A percentile compares a stretch with the other conserved stretches of the same genome.
Conservation (phyloP, 106 monocot species). For the Apostasia ramifera region DNA sequence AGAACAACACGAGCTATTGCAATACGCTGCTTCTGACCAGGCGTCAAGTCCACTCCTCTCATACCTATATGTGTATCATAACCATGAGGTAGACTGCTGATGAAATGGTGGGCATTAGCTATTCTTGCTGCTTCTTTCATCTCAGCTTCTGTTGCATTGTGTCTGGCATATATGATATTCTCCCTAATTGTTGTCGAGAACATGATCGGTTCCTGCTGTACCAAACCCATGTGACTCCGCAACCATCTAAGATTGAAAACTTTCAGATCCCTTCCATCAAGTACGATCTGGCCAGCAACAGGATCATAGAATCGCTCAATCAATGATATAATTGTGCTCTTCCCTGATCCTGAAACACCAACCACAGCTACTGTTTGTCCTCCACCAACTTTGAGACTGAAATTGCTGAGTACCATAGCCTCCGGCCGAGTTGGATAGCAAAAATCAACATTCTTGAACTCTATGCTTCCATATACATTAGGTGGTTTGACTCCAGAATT, state of each 20-base stretch:
- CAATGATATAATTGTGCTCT: constrained; percentile 88
- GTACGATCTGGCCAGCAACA: constrained; percentile 64
- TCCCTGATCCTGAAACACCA: constrained; percentile 91
- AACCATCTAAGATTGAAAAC: constrained; percentile 86
- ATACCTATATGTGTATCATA: constrained; percentile 97
- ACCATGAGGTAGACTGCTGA: constrained; percentile 96
- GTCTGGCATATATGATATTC: constrained; percentile 94
- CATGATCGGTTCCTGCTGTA: constrained; percentile 92
- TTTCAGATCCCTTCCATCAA: constrained; percentile 85
- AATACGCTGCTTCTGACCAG: constrained; percentile 93
- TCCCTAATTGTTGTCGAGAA: constrained; percentile 95
- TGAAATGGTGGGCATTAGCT: constrained; percentile 98
- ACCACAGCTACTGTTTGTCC: constrained; percentile 95
- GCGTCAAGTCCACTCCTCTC: constrained; percentile 94
- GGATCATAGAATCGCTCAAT: constrained; percentile 98
- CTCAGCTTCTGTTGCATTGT: constrained; percentile 93
- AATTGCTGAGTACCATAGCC: constrained; percentile 72
- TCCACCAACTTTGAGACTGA: constrained; percentile 80
- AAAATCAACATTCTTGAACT: constrained; percentile 80
- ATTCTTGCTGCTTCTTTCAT: constrained; percentile 97
- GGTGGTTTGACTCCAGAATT: constrained; percentile 75
- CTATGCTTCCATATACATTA: constrained; percentile 87
- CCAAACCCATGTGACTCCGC: constrained; percentile 86
- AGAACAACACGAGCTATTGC: constrained; percentile 93
- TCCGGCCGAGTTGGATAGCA: constrained; percentile 80